Percentiles rank a stretch among this genome's conserved stretches.
phyloP scores from a whole-genome alignment of 1,139 yeast genomes.

The Candida buenavistaensis region DNA sequence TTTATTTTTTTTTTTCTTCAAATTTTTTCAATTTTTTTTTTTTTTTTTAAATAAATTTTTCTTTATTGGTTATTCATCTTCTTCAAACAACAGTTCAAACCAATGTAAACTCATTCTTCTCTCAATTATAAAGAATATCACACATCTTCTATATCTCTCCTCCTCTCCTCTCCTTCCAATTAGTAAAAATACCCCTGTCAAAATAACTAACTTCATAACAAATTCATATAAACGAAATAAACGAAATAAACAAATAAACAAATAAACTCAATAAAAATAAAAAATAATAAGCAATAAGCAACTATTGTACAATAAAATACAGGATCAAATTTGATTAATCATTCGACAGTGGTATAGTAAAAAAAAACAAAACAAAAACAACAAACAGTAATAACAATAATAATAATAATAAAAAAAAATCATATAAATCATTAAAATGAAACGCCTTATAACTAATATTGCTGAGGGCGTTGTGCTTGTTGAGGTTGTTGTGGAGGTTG shows the following conservation, averaged over 20 bases:
- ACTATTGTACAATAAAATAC: conserved; percentile 7
- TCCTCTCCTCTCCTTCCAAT: neutral
- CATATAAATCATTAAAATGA: conserved; percentile 6
- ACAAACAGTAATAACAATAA: conserved; percentile 1
- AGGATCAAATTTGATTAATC: conserved; percentile 1
- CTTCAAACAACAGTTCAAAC: too few relatives aligned
- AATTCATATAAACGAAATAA: too few relatives aligned
- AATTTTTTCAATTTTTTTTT: conserved; percentile 1
- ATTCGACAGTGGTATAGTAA: neutral
- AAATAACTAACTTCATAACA: neutral
- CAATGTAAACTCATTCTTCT: too few relatives aligned
- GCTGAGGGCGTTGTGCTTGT: conserved; percentile 9
- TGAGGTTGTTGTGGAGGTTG: conserved; percentile 15
- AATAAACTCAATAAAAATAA: neutral
- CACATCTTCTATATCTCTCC: too few relatives aligned
- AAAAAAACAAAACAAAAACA: conserved; percentile 2
- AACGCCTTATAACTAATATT: conserved; percentile 4
- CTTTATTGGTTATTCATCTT: too few relatives aligned
- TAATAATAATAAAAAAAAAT: conserved; percentile 1
- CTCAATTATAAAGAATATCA: too few relatives aligned
- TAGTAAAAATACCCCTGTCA: neutral
- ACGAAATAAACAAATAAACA: neutral
- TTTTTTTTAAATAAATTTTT: conserved; percentile 1
- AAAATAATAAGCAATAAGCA: neutral
- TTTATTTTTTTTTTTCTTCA: neutral